Conservation (phyloP, 352 stramenopile genomes). For the Pilasporangium apinafurcum region DNA sequence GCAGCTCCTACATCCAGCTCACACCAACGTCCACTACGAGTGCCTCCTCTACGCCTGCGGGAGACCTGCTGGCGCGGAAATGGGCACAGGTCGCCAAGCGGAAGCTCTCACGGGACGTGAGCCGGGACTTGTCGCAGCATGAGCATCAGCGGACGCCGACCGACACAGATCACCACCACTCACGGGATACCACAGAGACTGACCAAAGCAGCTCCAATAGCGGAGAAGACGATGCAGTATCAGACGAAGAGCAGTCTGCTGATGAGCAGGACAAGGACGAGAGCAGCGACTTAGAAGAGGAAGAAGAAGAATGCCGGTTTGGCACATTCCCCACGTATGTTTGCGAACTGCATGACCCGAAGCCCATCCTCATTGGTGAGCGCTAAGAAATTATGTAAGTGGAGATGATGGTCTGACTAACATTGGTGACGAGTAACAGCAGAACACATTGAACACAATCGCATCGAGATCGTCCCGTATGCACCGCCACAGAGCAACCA, state of each 20-base stretch:
- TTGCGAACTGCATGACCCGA: constrained; percentile 72
- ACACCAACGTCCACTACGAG: constrained; percentile 27
- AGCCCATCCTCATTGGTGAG: constrained; percentile 59
- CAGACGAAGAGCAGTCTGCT: too few relatives aligned
- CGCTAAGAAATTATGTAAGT: not conserved
- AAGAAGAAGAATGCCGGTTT: constrained; percentile 17
- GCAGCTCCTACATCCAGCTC: constrained; percentile 42
- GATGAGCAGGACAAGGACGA: constrained; percentile 15
- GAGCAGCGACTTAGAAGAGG: constrained; percentile 19
- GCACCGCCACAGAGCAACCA: constrained; percentile 15
- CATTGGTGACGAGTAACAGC: constrained; percentile 16
- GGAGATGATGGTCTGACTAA: not conserved
- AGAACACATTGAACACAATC: constrained; percentile 55
- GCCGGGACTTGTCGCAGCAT: constrained; percentile 7
- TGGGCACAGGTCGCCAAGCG: constrained; percentile 28
- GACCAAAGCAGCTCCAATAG: constrained; percentile 22
- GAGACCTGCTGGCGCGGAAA: constrained; percentile 35
- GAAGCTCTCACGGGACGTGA: constrained; percentile 8
- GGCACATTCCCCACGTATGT: constrained; percentile 55
- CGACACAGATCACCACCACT: constrained; percentile 20
- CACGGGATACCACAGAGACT: constrained; percentile 19
- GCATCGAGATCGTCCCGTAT: constrained; percentile 44
- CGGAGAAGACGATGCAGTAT: constrained; percentile 10
- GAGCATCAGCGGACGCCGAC: constrained; percentile 32
- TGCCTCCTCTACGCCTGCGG: constrained; percentile 14